These are phyloP conservation scores for Neonectria punicea DNA, from an alignment of 2,329 filamentous ascomycete genomes.

Conservation along the genomic window DNA sequence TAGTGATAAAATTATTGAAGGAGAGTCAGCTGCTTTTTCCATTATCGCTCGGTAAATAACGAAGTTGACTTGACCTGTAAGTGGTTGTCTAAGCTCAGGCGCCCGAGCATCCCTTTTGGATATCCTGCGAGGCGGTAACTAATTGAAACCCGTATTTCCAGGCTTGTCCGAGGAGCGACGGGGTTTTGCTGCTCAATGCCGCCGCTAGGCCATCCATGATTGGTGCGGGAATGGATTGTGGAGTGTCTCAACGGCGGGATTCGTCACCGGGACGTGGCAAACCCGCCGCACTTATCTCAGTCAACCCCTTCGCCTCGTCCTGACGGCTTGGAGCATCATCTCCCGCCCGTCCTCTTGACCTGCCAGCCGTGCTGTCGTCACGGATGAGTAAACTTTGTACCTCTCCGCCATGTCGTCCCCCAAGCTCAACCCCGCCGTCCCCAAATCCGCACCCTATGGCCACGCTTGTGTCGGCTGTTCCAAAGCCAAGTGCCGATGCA, in stretches of 20 bases:
- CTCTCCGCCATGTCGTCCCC: constrained; percentile 10
- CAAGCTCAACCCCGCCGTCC: constrained; percentile 12
- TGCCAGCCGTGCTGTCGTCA: too few species aligned
- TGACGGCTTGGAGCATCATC: not conserved
- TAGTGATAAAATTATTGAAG: too few species aligned
- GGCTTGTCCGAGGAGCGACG: not conserved
- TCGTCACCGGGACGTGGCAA: not conserved
- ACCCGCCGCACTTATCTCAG: not conserved
- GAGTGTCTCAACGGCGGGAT: constrained; percentile 6
- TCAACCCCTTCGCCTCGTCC: not conserved
- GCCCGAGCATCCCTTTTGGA: too few species aligned
- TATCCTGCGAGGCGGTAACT: too few species aligned
- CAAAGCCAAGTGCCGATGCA: constrained; percentile 57
- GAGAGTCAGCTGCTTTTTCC: too few species aligned
- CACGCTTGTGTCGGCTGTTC: constrained; percentile 54
- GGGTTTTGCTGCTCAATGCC: not conserved
- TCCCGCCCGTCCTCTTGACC: not conserved
- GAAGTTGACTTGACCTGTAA: too few species aligned
- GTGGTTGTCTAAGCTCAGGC: too few species aligned
- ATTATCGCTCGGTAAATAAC: too few species aligned
- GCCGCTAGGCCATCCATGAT: not conserved
- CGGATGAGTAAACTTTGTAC: not conserved
- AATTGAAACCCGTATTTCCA: too few species aligned
- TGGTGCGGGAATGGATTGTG: not conserved
- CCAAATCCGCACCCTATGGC: constrained; percentile 50